Base-by-base conservation (phyloP, 306 rosid species). In the Heteromeles arbutifolia region DNA sequence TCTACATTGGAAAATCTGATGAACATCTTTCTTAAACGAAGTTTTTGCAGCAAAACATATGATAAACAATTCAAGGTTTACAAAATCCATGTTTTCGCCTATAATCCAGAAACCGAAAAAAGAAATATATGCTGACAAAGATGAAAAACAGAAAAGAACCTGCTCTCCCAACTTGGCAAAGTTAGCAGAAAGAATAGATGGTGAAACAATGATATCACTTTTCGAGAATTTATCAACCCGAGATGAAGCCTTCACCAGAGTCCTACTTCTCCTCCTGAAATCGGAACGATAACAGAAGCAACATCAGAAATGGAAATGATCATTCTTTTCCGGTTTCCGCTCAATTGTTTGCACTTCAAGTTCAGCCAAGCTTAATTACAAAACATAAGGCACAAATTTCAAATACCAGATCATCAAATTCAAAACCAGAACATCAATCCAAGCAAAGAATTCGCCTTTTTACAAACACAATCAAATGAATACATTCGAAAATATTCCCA, bases 101-200 rank as follows among this genome's bases (percentile, higher is more conserved):
- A 21, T 11, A 37, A 32, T 18, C 22, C 41, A 37, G 26, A 4
- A 68, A 13, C 4, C 8, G 13, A 26, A 41, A 34, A 34, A 6
- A 6, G 19, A 24, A 44, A 29, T 1, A 25, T 32, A 17, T 29
- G 17, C 65, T 48, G 66, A 77, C 44, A 77, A 72, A 80, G 68
- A 74, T 37, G 11, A 72, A 65, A 21, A 45, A 65, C 61, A 65
- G 56, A 76, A 68, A 45, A 45, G 70, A 82, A 96, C 98, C 98
- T 96, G 99, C 67, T 92, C 99, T 78, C 98, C 99, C 87, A 96
- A 85, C 84, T 92, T 90, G 17, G 99, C 71, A 65, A 96, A 96
- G 88, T 89, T 92, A 4, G 99, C 98, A 2, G 96, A 90, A 79
- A 96, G 98, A 84, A 96, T 90, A n/a, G 99, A 92, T 65, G 99